These are phyloP conservation scores for Aspergillus brasiliensis DNA, from an alignment of 2,329 filamentous ascomycete genomes.

Conservation along the genomic window DNA sequence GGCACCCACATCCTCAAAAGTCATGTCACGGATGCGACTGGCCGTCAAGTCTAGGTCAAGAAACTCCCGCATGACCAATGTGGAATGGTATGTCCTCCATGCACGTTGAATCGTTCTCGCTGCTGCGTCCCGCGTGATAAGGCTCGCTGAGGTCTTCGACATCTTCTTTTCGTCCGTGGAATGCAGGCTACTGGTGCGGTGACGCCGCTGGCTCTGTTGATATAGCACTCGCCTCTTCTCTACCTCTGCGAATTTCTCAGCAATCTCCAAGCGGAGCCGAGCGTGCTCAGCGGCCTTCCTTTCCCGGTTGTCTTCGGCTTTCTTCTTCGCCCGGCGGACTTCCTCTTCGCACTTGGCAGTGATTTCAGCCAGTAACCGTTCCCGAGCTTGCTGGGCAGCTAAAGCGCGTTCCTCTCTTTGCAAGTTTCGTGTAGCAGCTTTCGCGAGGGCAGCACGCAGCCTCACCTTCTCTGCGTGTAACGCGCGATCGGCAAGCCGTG, in stretches of 20 bases:
- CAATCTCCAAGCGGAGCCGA: conserved; percentile 62
- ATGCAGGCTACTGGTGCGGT: conserved; percentile 55
- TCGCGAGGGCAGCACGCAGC: conserved; percentile 62
- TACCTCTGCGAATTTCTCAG: conserved; percentile 65
- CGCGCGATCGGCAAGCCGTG: conserved; percentile 64
- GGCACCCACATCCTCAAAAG: conserved; percentile 61
- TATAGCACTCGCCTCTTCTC: conserved; percentile 58
- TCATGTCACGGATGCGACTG: conserved; percentile 53
- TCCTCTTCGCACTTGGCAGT: conserved; percentile 67
- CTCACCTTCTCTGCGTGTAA: conserved; percentile 68
- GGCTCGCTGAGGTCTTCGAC: conserved; percentile 34
- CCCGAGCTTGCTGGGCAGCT: conserved; percentile 64
- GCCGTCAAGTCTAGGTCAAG: conserved; percentile 55
- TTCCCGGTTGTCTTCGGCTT: conserved; percentile 67
- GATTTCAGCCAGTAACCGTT: conserved; percentile 65
- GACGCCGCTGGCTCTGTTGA: conserved; percentile 52
- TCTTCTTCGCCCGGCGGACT: conserved; percentile 65
- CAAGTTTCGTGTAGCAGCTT: conserved; percentile 58
- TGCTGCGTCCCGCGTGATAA: conserved; percentile 55
- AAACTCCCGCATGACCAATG: conserved; percentile 55
- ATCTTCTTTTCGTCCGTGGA: conserved; percentile 47
- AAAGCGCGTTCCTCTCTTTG: conserved; percentile 64
- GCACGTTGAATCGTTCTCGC: conserved; percentile 60
- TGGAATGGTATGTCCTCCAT: conserved; percentile 57
- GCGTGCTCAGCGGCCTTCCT: conserved; percentile 64